phyloP scores from a whole-genome alignment of 306 rosid genomes.

The cucumber (Cucumis sativus) region Cucumber_9930_V3 NC_026657.2:19860501-19861000 shows the following conservation, averaged over 20 bases:
- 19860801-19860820: too few species aligned
- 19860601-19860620: constrained; percentile 75
- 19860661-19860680: background rate
- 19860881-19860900: too few species aligned
- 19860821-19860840: too few species aligned
- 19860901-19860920: too few species aligned
- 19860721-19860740: background rate
- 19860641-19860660: background rate
- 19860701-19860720: background rate
- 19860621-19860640: constrained; percentile 44
- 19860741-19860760: background rate
- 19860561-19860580: constrained; percentile 42
- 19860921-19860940: too few species aligned
- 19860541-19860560: constrained; percentile 88
- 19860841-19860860: too few species aligned
- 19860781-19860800: too few species aligned
- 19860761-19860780: too few species aligned
- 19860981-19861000: too few species aligned
- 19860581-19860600: constrained; percentile 53
- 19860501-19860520: constrained; percentile 84
- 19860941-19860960: too few species aligned
- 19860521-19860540: constrained; percentile 85
- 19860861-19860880: too few species aligned
- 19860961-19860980: too few species aligned
- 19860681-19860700: background rate